phyloP scores from a whole-genome alignment of 257 asterid species.

The Forsythia suspensa region DNA sequence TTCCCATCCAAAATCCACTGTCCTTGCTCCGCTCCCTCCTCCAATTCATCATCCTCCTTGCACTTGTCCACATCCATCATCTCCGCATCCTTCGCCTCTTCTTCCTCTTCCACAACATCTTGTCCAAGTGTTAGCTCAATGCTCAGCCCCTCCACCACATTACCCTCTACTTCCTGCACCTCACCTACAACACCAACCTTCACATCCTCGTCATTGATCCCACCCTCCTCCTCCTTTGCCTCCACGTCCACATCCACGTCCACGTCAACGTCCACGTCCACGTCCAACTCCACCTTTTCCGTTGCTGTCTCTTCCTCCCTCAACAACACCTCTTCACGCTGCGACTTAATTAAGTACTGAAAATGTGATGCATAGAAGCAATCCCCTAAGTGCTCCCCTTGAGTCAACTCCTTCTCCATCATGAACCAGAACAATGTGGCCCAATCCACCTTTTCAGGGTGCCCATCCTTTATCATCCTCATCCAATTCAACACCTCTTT shows the following conservation, averaged over 20 bases:
- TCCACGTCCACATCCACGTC: conserved; percentile 26
- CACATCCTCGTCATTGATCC: conserved; percentile 6
- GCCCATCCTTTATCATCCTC: conserved; percentile 63
- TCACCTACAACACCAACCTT: conserved; percentile 10
- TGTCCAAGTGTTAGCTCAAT: conserved; percentile 77
- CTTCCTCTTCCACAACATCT: conserved; percentile 41
- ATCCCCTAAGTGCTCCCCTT: conserved; percentile 58
- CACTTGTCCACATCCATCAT: conserved; percentile 33
- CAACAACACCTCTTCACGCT: conserved; percentile 37
- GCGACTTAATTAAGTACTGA: conserved; percentile 69
- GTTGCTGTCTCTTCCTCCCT: conserved; percentile 24
- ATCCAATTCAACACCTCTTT: conserved; percentile 61
- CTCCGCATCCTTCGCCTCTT: conserved; percentile 28
- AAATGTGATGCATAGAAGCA: conserved; percentile 86
- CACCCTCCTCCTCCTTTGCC: conserved; percentile 22
- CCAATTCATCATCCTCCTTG: conserved; percentile 21
- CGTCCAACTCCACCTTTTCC: conserved; percentile 30
- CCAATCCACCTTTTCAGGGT: conserved; percentile 92
- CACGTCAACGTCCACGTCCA: conserved; percentile 25
- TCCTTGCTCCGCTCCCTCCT: conserved; percentile 18
- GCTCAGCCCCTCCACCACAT: conserved; percentile 44
- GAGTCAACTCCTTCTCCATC: conserved; percentile 84
- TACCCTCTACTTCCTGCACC: conserved; percentile 20
- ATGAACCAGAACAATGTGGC: conserved; percentile 79
- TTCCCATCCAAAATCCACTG: conserved; percentile 34